Evolutionary conservation across 768 basidiomycete species (phyloP).

Genomic region (Podaxis rugospora): DNA sequence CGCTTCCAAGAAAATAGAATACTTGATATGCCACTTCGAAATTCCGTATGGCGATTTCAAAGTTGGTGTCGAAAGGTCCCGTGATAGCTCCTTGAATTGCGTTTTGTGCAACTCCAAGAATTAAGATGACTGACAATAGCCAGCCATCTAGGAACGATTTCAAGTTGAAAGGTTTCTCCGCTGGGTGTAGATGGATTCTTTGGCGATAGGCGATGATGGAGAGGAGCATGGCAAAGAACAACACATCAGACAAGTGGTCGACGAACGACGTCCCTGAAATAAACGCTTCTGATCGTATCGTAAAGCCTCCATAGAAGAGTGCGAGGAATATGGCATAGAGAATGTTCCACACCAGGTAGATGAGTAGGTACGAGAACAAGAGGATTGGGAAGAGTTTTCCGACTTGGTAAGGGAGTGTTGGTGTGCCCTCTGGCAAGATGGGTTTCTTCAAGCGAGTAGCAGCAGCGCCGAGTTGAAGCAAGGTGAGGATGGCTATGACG

Average conservation of each 20-base stretch:
- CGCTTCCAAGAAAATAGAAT: not conserved
- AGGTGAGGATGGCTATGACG: not conserved
- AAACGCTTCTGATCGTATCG: not conserved
- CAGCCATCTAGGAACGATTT: slow-evolving; percentile 5
- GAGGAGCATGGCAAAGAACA: not conserved
- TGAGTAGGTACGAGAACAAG: not conserved
- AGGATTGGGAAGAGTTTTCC: slow-evolving; percentile 4
- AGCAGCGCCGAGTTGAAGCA: not conserved
- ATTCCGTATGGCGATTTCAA: not conserved
- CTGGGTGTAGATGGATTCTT: slow-evolving; percentile 1
- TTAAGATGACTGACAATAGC: not conserved
- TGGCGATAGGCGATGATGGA: slow-evolving; percentile 5
- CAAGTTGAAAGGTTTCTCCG: not conserved
- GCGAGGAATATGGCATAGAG: slow-evolving; percentile 5
- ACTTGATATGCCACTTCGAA: not conserved
- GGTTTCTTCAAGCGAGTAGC: not conserved
- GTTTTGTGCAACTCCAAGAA: not conserved
- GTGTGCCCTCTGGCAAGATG: not conserved
- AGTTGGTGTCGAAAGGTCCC: not conserved
- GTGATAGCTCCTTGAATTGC: not conserved
- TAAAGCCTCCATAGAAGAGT: not conserved
- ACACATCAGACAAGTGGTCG: not conserved
- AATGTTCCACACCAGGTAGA: not conserved
- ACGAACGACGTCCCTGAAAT: not conserved
- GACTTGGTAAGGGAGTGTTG: slow-evolving; percentile 1